Base-by-base conservation (phyloP, 805 yeast genomes). In the Nakazawaea siamensis region DNA sequence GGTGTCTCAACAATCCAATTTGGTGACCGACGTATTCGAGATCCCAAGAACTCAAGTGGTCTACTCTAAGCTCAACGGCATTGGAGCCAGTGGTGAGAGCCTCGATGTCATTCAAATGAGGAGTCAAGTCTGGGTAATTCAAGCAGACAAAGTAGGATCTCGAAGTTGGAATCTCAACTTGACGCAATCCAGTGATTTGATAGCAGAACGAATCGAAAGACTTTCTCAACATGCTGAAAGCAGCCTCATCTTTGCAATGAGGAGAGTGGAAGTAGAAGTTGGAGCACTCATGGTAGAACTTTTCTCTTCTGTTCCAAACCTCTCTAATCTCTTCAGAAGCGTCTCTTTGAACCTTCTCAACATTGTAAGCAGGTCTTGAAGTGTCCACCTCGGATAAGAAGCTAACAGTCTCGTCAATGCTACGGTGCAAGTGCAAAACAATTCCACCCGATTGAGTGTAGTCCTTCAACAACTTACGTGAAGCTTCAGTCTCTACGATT, bases 351-450 rank as follows among this genome's bases (percentile, higher is more conserved):
- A 32, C 37, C 19, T 25, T 14, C n/a, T 18, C 30, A 7, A 20
- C 27, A 29, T 33, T 29, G 48, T 79, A 88, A 1, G 95, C 83
- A 12, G 99, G 99, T 52, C 99, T 72, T 0, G 87, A 67, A 31
- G 82, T 75, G 57, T 92, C 99, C 39, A 64, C 58, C 35, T 76
- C 57, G 12, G 70, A 69, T 44, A 92, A 68, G 55, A 84, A 86
- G 8, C 67, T 64, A 26, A 87, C 75, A 20, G 94, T 85, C 45
- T 84, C 81, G 38, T 76, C 78, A 42, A 90, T 70, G 48, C 84
- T 83, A 45, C 99, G 79, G 55, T 90, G 97, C 40, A 92, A 67
- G 49, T 92, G 97, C 37, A 92, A 64, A 10, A 92, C 97, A 43
- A 83, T 69, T 26, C 95, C 95, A 18, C 82, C 83, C 16, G 60